Evolutionary conservation across 208 protist species (phyloP).

Genomic region (Crithidia expoeki): DNA sequence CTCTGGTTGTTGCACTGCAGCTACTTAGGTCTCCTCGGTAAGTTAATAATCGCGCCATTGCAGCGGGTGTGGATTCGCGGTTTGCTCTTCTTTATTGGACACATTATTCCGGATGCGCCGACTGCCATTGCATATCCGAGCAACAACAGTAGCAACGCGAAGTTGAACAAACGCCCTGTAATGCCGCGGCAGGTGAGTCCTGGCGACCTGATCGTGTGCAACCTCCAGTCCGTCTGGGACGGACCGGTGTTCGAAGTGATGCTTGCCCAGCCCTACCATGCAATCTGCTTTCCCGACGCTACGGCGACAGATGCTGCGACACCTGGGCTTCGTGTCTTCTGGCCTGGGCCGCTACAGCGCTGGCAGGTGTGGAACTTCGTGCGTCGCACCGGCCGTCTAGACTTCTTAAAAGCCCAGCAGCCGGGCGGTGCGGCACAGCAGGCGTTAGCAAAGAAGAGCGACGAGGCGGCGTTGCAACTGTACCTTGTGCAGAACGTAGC

Average conservation of each 20-base stretch:
- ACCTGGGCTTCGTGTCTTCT: constrained; percentile 43
- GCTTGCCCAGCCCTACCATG: constrained; percentile 39
- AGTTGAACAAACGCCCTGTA: background rate
- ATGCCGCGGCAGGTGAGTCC: constrained; percentile 11
- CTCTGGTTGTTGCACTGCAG: constrained; percentile 44
- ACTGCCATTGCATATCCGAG: background rate
- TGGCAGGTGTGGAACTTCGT: constrained; percentile 70
- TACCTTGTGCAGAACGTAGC: constrained; percentile 40
- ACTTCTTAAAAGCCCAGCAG: constrained; percentile 35
- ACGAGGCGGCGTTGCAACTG: constrained; percentile 22
- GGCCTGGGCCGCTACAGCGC: constrained; percentile 64
- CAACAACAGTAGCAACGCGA: background rate
- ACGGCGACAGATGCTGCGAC: background rate
- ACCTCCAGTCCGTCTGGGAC: constrained; percentile 80
- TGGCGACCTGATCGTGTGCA: constrained; percentile 72
- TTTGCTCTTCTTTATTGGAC: constrained; percentile 66
- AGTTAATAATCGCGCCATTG: constrained; percentile 44
- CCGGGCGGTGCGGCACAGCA: background rate
- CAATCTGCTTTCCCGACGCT: constrained; percentile 24
- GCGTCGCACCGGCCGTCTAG: constrained; percentile 41
- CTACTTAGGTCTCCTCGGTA: constrained; percentile 36
- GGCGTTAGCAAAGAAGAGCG: constrained; percentile 11
- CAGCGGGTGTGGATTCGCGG: constrained; percentile 49
- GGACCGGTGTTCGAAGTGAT: constrained; percentile 64
- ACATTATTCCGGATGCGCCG: constrained; percentile 39